A percentile compares a stretch with the other conserved stretches of the same genome.
These are phyloP conservation scores for Entelexis sorbosivorans DNA, from an alignment of 1,139 yeast genomes.

Conservation along the genomic window DNA sequence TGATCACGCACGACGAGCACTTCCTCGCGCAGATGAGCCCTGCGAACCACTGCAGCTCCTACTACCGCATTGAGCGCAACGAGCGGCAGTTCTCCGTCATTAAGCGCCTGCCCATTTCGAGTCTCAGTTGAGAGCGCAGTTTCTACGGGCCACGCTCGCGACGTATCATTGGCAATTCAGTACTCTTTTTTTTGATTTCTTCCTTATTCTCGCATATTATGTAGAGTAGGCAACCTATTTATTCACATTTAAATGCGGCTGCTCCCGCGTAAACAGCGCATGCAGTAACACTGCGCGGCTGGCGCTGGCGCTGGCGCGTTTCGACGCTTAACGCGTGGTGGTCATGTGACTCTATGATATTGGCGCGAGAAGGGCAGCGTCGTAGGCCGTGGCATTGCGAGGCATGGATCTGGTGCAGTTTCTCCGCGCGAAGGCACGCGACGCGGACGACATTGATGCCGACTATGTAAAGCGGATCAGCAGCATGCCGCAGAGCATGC, in stretches of 20 bases:
- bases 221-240: no score
- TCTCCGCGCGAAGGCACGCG: neutral
- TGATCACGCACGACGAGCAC: conserved; percentile 92
- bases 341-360: neutral
- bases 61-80: conserved; percentile 70
- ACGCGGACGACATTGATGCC: conserved; percentile 9
- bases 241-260: no score
- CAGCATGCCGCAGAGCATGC: conserved; percentile 18
- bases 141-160: no score
- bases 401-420: conserved; percentile 3
- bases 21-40: conserved; percentile 81
- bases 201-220: no score
- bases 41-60: conserved; percentile 75
- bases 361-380: neutral
- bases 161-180: no score
- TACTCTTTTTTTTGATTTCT: no score
- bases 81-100: conserved; percentile 72
- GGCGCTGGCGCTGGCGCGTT: no score
- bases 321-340: neutral
- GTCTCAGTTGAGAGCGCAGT: conserved; percentile 4
- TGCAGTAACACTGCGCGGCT: no score
- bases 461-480: conserved; percentile 19
- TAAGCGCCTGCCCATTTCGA: conserved; percentile 30
- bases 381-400: no score
- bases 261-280: no score